Base-by-base conservation (phyloP, 2,329 filamentous ascomycete genomes). In the Fusarium agapanthi region DNA sequence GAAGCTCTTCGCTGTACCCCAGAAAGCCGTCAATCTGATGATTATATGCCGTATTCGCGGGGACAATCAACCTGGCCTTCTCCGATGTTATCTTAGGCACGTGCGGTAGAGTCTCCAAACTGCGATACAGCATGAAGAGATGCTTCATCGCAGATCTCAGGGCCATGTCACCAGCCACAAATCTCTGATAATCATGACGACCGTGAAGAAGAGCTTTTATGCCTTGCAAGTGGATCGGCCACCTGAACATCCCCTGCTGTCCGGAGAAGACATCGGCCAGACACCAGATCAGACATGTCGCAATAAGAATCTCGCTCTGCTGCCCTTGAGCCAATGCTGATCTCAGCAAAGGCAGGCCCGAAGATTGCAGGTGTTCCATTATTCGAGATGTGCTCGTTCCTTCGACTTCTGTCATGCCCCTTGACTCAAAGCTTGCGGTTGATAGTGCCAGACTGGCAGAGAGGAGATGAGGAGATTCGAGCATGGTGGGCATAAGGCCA, bases 221-320 rank as follows among this genome's bases (percentile, higher is more conserved):
- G 0, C 78, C 78, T 7, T 75, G 70, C 1, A 79, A n/a, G 32
- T 79, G 78, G 3, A 78, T 72, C 0, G 68, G 68, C 78, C 77
- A 79, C 2, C 74, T 66, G 0, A 69, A 71, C 26, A 75, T 64
- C 1, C 73, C 77, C 15, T 75, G 76, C 3, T 69, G 61, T 0
- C 70, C 76, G 0, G 76, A 69, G 14, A 79, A 79, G 0, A 79
- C 77, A 24, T 79, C 78, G 2, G 77, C 73, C 3, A 79, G 57
- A 24, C 78, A 79, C 78, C 77, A 79, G 10, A 79, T 77, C 7
- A 79, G 72, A 30, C 77, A 79, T 0, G 78, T 79, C 2, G 75
- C 76, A 8, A 79, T 61, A 2, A 79, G 13, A 6, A 73, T 66
- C 11, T 78, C 77, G n/a, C 71, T 69, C n/a, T 69, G 70, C 18